phyloP scores from a whole-genome alignment of 306 rosid species.

The Quercus glauca region DNA sequence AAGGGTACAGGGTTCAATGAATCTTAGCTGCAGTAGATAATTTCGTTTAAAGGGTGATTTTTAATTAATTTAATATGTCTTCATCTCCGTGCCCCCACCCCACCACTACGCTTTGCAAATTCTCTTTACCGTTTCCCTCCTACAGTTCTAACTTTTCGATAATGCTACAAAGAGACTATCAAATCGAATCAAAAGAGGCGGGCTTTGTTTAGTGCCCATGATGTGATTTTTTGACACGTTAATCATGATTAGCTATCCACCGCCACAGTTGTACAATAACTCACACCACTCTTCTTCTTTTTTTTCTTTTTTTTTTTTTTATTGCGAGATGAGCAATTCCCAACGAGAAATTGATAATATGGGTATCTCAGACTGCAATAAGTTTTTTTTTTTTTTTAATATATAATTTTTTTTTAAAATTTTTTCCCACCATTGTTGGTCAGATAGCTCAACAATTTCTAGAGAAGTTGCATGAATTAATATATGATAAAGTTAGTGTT shows the following conservation, averaged over 20 bases:
- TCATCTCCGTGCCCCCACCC: background rate
- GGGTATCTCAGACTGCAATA: background rate
- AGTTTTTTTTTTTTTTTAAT: no score
- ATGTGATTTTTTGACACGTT: slow-evolving; percentile 4
- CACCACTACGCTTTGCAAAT: background rate
- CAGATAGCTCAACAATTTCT: no score
- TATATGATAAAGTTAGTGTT: no score
- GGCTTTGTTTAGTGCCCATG: slow-evolving; percentile 15
- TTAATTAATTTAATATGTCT: background rate
- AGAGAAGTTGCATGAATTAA: no score
- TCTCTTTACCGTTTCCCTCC: background rate
- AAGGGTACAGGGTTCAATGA: background rate
- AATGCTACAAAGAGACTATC: background rate
- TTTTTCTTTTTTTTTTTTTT: background rate
- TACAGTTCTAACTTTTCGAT: slow-evolving; percentile 4
- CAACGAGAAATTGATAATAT: background rate
- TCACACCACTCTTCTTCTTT: no score
- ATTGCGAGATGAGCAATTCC: background rate
- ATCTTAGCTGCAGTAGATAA: background rate
- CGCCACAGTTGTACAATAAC: slow-evolving; percentile 2
- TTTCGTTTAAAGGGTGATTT: background rate
- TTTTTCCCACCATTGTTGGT: no score
- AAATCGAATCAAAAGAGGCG: slow-evolving; percentile 36
- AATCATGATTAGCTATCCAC: background rate
- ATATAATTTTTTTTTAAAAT: no score